These are phyloP conservation scores for Candida corydali DNA, from an alignment of 805 yeast genomes.

Conservation along the genomic window DNA sequence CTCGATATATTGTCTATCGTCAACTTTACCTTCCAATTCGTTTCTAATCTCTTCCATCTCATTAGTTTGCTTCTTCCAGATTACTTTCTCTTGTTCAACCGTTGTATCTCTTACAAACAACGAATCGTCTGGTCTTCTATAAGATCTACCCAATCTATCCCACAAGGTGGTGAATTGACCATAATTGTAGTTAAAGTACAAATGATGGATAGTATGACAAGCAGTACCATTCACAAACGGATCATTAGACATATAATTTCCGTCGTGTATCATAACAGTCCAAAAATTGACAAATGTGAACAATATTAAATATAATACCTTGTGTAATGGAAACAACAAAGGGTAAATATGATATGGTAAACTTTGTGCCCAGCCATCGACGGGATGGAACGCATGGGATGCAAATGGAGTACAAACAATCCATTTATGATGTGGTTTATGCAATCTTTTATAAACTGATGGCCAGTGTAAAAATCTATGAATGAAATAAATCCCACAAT, in stretches of 20 bases:
- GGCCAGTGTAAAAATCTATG: conserved; percentile 97
- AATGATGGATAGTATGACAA: conserved; percentile 94
- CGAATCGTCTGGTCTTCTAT: conserved; percentile 87
- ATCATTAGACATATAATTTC: conserved; percentile 89
- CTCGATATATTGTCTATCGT: conserved; percentile 70
- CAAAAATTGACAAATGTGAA: conserved; percentile 94
- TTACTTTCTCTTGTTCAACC: conserved; percentile 50
- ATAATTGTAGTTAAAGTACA: conserved; percentile 95
- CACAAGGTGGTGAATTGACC: conserved; percentile 98
- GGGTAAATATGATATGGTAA: conserved; percentile 93
- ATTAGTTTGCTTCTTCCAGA: conserved; percentile 68
- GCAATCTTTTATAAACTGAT: conserved; percentile 73
- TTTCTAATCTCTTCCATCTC: conserved; percentile 77
- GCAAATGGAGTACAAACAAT: conserved; percentile 98
- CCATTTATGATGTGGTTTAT: conserved; percentile 99
- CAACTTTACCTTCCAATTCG: conserved; percentile 72
- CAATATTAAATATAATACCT: conserved; percentile 71
- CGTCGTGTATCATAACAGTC: conserved; percentile 99
- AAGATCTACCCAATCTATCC: conserved; percentile 94
- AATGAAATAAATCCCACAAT: conserved; percentile 84
- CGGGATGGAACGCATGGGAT: conserved; percentile 97
- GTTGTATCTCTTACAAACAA: conserved; percentile 57
- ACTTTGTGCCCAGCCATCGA: conserved; percentile 92
- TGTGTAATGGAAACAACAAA: conserved; percentile 87
- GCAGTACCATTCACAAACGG: conserved; percentile 97